Conservation (phyloP, 192 early-diverging fungal species). For the Coemansia guatemalensis region DNA sequence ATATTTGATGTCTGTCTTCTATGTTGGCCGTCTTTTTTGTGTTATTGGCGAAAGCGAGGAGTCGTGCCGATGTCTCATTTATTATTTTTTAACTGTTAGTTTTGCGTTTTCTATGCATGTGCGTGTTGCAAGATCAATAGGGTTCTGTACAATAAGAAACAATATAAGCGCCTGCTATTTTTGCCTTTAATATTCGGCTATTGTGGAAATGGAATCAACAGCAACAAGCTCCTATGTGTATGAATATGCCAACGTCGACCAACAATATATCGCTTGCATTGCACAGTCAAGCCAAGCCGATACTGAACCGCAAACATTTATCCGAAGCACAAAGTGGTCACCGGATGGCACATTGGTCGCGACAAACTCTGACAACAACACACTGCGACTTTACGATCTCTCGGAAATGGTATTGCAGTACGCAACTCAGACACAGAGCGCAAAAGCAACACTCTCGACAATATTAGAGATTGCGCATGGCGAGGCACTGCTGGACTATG, state of each 20-base stretch:
- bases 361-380: slow-evolving; percentile 24
- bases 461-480: slow-evolving; percentile 12
- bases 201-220: neutral
- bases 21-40: neutral
- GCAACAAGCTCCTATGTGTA: slow-evolving; percentile 11
- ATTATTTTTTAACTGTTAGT: neutral
- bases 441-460: neutral
- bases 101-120: neutral
- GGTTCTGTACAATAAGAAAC: neutral
- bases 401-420: slow-evolving; percentile 5
- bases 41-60: neutral
- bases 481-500: slow-evolving; percentile 19
- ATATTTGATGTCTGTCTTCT: neutral
- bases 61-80: neutral
- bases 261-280: slow-evolving; percentile 5
- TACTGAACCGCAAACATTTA: neutral
- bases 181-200: slow-evolving; percentile 4
- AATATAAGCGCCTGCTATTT: neutral
- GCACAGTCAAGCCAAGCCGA: slow-evolving; percentile 8
- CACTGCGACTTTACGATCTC: slow-evolving; percentile 23
- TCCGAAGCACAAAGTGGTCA: slow-evolving; percentile 36
- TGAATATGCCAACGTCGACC: slow-evolving; percentile 9
- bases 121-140: neutral
- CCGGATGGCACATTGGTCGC: slow-evolving; percentile 42
- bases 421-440: neutral